phyloP scores from a whole-genome alignment of 768 basidiomycete genomes.

The Pleurotus platypus region DNA sequence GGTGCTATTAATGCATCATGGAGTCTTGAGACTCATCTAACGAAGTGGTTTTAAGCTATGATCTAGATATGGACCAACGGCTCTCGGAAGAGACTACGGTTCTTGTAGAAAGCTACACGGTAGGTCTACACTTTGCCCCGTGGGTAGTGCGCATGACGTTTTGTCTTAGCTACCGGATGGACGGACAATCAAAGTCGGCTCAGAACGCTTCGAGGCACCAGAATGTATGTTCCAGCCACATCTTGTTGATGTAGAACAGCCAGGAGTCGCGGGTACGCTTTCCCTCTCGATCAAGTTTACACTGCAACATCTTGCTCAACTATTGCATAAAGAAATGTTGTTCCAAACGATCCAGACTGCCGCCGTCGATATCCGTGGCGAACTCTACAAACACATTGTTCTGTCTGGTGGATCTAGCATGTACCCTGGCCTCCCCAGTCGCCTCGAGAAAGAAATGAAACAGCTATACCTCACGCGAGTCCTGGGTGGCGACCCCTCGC shows the following conservation, averaged over 20 bases:
- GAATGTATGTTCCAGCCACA: constrained; percentile 99
- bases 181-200: constrained; percentile 94
- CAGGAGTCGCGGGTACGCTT: constrained; percentile 82
- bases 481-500: constrained; percentile 73
- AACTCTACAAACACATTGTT: constrained; percentile 97
- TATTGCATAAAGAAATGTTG: constrained; percentile 69
- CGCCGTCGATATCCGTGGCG: constrained; percentile 83
- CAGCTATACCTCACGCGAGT: constrained; percentile 96
- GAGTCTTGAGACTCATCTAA: constrained; percentile 2
- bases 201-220: constrained; percentile 97
- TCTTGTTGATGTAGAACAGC: constrained; percentile 94
- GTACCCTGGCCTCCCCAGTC: constrained; percentile 96
- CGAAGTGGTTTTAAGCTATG: constrained; percentile 61
- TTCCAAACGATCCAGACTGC: constrained; percentile 94
- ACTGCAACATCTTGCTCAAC: background rate
- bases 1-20: constrained; percentile 13
- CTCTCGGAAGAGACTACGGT: constrained; percentile 95
- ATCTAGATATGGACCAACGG: constrained; percentile 92
- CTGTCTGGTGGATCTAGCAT: constrained; percentile 97
- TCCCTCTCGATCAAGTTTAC: background rate
- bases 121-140: constrained; percentile 28
- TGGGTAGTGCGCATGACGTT: too few species aligned
- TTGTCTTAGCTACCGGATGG: constrained; percentile 82
- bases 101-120: constrained; percentile 94
- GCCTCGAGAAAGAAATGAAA: constrained; percentile 99